Evolutionary conservation across 169 alveolate species (phyloP), one percentile per base, ranked within the genome.

Genomic region (Fabrea salina): DNA sequence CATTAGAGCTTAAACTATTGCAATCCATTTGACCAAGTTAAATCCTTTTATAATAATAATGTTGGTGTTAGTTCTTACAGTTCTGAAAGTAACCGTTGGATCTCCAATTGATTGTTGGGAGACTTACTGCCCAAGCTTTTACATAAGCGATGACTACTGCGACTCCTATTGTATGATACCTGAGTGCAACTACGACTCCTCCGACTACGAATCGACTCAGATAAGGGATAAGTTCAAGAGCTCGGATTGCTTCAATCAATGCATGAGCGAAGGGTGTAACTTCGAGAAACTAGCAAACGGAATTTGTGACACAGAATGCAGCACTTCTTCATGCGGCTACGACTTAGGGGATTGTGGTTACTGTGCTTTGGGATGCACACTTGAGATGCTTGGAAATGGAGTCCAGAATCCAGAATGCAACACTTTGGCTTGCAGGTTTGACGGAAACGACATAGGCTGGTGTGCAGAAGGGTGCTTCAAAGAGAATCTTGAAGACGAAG

Each of bases 261-360:
- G 74, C 3, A 16, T 61, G 37, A 51, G 19, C 19, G 57, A 5
- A 32, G 75, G 54, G 4, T 61, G 74, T 27, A 13, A 27, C 4
- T 11, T 2, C 50, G 25, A 16, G 7, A 16, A 30, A 13, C n/a
- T 33, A 16, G 39, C 57, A 16, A 64, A 64, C 30, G 75, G 75
- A n/a, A 56, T 64, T 19, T 64, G 75, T n/a, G 54, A 64, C 41
- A 56, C 16, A 64, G 30, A 2, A 5, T 64, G 75, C 57, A 22
- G 16, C 6, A 47, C 32, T 68, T 37, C 16, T 22, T 16, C 7
- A 19, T 68, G 78, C 30, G 78, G 78, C n/a, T 68, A 64, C 19
- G 78, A 68, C n/a, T n/a, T 68, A 40, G 78, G 78, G 16, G 78
- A 68, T 2, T 68, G 78, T 32, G 67, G 68, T 13, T 43, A 70